phyloP scores from a whole-genome alignment of 495 filamentous ascomycete genomes.

The Penicillium parvum region DNA sequence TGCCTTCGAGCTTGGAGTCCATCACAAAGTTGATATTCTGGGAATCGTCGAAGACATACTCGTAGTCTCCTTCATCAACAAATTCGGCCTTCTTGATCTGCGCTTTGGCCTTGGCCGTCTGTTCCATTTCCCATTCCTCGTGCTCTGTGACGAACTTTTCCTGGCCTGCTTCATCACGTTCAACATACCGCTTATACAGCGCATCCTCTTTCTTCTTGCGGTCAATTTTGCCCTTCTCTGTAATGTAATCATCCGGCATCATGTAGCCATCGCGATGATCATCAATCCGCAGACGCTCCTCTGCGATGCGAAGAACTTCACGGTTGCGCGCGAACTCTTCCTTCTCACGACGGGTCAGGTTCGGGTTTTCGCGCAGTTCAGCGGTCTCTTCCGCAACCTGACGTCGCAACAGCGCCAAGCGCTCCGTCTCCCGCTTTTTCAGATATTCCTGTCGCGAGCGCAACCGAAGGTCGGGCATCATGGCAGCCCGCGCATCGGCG shows the following conservation, averaged over 20 bases:
- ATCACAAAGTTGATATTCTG: constrained; percentile 84
- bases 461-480: constrained; percentile 72
- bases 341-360: constrained; percentile 72
- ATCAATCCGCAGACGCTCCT: constrained; percentile 83
- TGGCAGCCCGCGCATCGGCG: constrained; percentile 54
- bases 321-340: constrained; percentile 88
- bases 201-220: constrained; percentile 86
- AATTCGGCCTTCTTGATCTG: constrained; percentile 74
- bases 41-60: constrained; percentile 88
- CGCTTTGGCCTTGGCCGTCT: constrained; percentile 82
- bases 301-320: constrained; percentile 79
- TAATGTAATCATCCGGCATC: constrained; percentile 92
- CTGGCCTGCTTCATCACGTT: constrained; percentile 79
- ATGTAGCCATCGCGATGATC: constrained; percentile 91
- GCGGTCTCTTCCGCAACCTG: constrained; percentile 89
- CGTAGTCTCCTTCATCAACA: constrained; percentile 83
- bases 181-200: constrained; percentile 86
- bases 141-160: constrained; percentile 92
- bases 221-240: constrained; percentile 86
- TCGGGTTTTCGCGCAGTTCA: constrained; percentile 73
- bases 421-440: constrained; percentile 84
- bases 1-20: constrained; percentile 65
- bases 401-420: constrained; percentile 75
- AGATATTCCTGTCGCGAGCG: constrained; percentile 89
- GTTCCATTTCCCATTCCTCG: constrained; percentile 93